Percentiles rank a stretch among this genome's conserved stretches.
These are phyloP conservation scores for Kwoniella dendrophila DNA, from an alignment of 768 basidiomycete species.

Conservation along the genomic window DNA sequence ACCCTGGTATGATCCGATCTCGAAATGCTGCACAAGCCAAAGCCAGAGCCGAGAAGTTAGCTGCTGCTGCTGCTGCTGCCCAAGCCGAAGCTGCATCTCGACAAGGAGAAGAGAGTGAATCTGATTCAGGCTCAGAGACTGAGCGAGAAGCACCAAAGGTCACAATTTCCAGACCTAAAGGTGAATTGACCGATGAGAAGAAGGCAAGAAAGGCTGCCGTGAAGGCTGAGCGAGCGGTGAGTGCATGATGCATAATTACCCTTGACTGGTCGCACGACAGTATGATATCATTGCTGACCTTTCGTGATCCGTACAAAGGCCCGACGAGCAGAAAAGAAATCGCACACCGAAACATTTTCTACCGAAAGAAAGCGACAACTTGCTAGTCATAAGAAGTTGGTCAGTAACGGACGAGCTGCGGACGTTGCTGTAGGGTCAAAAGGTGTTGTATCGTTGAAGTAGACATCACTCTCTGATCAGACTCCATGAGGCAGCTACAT, in stretches of 20 bases:
- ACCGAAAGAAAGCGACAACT: constrained; percentile 57
- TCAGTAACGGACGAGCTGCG: constrained; percentile 52
- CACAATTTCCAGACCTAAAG: constrained; percentile 70
- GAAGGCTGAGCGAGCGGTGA: constrained; percentile 58
- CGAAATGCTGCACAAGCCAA: constrained; percentile 57
- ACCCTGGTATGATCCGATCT: constrained; percentile 81
- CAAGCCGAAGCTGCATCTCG: constrained; percentile 66
- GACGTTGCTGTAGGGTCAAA: constrained; percentile 46
- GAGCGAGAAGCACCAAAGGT: constrained; percentile 55
- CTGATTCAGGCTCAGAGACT: constrained; percentile 49
- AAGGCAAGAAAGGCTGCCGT: constrained; percentile 59
- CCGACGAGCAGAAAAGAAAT: constrained; percentile 59
- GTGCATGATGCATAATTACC: constrained; percentile 19
- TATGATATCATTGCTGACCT: neutral
- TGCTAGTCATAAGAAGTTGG: constrained; percentile 49
- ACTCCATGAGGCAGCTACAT: too few relatives aligned
- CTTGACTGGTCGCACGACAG: neutral
- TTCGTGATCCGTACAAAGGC: constrained; percentile 29
- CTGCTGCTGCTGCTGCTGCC: constrained; percentile 61
- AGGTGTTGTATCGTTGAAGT: constrained; percentile 34
- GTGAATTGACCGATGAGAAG: constrained; percentile 65
- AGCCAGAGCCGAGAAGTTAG: constrained; percentile 52
- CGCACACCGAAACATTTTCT: constrained; percentile 57
- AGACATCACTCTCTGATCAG: too few relatives aligned
- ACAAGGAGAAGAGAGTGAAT: constrained; percentile 37